A percentile compares a stretch with the other conserved stretches of the same genome.
phyloP scores from a whole-genome alignment of 2,329 filamentous ascomycete genomes.

The Colletotrichum sp. region DNA sequence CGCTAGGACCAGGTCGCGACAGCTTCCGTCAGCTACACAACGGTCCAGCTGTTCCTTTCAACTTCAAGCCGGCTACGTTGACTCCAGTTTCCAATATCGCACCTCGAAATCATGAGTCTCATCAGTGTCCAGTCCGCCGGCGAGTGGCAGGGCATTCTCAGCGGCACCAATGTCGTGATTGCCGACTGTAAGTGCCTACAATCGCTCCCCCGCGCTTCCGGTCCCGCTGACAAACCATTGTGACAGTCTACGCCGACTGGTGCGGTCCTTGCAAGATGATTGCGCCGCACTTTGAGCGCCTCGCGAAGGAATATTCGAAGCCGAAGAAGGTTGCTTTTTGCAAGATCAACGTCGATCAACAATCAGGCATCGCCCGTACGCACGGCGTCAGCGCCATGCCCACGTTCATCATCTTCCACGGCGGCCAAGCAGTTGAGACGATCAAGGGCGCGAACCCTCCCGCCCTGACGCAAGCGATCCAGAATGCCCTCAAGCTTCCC shows the following conservation, averaged over 20 bases:
- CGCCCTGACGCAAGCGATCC: constrained; percentile 77
- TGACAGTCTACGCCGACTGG: constrained; percentile 90
- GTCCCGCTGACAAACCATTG: constrained; percentile 27
- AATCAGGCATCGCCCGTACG: constrained; percentile 75
- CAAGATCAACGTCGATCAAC: constrained; percentile 89
- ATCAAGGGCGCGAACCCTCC: constrained; percentile 82
- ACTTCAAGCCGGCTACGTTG: not conserved
- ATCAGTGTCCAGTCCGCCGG: constrained; percentile 67
- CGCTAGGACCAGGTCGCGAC: constrained; percentile 9
- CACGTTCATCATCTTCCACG: constrained; percentile 91
- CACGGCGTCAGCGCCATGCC: constrained; percentile 89
- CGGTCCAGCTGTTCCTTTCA: not conserved
- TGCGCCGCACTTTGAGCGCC: constrained; percentile 84
- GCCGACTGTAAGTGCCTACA: constrained; percentile 76
- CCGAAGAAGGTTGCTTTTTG: constrained; percentile 85
- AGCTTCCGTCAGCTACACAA: not conserved
- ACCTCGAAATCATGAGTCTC: constrained; percentile 45
- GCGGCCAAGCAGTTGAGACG: constrained; percentile 73
- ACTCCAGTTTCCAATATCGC: not conserved
- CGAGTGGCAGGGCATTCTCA: constrained; percentile 76
- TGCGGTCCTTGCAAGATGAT: constrained; percentile 94
- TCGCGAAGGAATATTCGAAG: constrained; percentile 79
- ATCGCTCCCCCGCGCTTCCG: not conserved
- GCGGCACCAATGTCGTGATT: constrained; percentile 79
- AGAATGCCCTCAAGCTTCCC: constrained; percentile 66